Evolutionary conservation across 192 early-diverging fungal species (phyloP), one percentile per base, ranked within the genome.

Genomic region (Coemansia sp.): DNA sequence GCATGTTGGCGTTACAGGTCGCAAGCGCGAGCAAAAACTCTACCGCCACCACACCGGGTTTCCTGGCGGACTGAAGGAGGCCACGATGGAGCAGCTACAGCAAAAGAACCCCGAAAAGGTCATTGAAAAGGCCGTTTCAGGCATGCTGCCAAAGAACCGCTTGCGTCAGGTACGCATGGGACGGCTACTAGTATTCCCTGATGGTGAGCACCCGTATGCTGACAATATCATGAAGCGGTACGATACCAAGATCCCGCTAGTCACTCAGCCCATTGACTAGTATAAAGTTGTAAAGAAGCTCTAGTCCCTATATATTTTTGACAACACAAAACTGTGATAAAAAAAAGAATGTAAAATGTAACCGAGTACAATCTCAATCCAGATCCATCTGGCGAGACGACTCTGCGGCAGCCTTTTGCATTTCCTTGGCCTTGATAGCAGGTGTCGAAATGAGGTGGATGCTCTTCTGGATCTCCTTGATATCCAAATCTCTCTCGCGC

Each of bases 61-160:
- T 78, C 91, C 91, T 10, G 95, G 96, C 59, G 94, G 93, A 37
- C 73, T 95, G 46, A 95, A 93, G 74, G 89, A 91, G 62, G 88
- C 91, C 43, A 86, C 84, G 37, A 93, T 90, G 84, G 86, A 91
- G 32, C 75, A 86, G 63, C 78, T 98, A 43, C 81, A 88, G 75
- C 88, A 87, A 55, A 91, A 91, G 65, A 86, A 94, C 64, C 89
- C 95, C 0, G 89, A 87, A 43, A 92, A 90, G 68, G 83, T 91
- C 68, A 85, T 98, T 59, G 91, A 91, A 66, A 95, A 94, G 75
- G 97, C 97, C 10, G 87, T 98, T 23, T 94, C 90, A 6, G 95
- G 95, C 33, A 95, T 96, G 93, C 78, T 98, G 57, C 97, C 97
- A 40, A 98, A 98, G 76, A 97, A 96, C 84, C 86, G 88, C 55